Percentiles rank a stretch among this genome's conserved stretches.
Evolutionary conservation across 2,329 filamentous ascomycete genomes (phyloP).

Genomic region (Sphaerulina populicola): DNA sequence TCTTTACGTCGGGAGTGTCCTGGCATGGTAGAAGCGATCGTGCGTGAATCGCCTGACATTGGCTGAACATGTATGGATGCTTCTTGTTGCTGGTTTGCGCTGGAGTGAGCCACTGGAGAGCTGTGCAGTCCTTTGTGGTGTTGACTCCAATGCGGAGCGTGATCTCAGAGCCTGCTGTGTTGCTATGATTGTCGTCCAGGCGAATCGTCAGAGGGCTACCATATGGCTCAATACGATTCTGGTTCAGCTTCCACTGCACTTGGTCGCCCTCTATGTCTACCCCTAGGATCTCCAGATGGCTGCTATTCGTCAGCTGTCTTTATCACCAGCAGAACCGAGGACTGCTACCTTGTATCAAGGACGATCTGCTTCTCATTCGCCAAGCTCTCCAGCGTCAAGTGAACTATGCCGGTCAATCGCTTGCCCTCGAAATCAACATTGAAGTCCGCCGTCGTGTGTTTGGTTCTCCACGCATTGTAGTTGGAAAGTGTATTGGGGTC

Average conservation of each 20-base stretch:
- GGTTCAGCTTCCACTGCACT: conserved; percentile 61
- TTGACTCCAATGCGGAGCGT: conserved; percentile 43
- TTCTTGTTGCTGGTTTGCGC: conserved; percentile 93
- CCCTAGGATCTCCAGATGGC: conserved; percentile 63
- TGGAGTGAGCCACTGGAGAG: conserved; percentile 89
- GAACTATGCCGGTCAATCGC: conserved; percentile 66
- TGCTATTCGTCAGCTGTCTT: conserved; percentile 18
- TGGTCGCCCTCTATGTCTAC: conserved; percentile 61
- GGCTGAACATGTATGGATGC: conserved; percentile 95
- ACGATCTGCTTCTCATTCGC: conserved; percentile 68
- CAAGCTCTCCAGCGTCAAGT: conserved; percentile 66
- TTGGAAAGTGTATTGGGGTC: conserved; percentile 90
- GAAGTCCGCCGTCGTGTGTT: conserved; percentile 73
- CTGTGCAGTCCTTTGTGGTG: conserved; percentile 82
- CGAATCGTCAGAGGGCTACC: conserved; percentile 61
- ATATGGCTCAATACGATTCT: conserved; percentile 61
- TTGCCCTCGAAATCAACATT: conserved; percentile 76
- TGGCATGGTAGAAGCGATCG: conserved; percentile 93
- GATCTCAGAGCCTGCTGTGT: conserved; percentile 26
- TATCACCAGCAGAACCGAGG: neutral
- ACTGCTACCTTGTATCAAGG: conserved; percentile 58
- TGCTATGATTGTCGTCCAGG: conserved; percentile 39
- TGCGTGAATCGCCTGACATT: conserved; percentile 94
- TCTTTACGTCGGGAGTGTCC: conserved; percentile 95
- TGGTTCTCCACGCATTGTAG: conserved; percentile 78